Percentiles rank a stretch among this genome's conserved stretches.
Conservation (phyloP, 257 asterid species). For the Orobanche coerulescens region DNA sequence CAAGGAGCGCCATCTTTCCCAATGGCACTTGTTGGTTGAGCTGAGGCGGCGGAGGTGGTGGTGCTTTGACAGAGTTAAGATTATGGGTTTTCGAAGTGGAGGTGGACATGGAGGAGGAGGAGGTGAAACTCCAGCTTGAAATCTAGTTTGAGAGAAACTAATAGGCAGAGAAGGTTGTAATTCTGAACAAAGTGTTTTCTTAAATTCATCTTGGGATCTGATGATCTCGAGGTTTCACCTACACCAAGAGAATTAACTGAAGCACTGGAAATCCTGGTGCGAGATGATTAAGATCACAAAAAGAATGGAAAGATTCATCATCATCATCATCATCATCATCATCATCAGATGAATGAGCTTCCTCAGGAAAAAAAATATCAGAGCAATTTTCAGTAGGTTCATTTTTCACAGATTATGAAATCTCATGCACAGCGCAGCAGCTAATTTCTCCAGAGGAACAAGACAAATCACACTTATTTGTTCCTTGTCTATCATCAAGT, state of each 20-base stretch:
- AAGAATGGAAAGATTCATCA: constrained; percentile 54
- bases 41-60: constrained; percentile 50
- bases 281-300: constrained; percentile 45
- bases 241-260: constrained; percentile 39
- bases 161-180: constrained; percentile 3
- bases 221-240: constrained; percentile 30
- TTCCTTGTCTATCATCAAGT: constrained; percentile 22
- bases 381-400: constrained; percentile 18
- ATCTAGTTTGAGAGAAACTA: constrained; percentile 12
- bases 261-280: constrained; percentile 38
- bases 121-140: constrained; percentile 25
- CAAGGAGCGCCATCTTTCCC: constrained; percentile 62
- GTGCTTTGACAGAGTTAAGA: constrained; percentile 23
- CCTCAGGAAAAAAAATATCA: no score
- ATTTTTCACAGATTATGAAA: constrained; percentile 19
- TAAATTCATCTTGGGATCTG: constrained; percentile 22
- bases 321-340: no score
- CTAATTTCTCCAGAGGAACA: constrained; percentile 32
- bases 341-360: no score
- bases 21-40: no score
- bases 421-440: constrained; percentile 32
- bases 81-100: constrained; percentile 26
- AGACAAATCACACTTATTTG: constrained; percentile 17
- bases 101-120: no score
- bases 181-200: not conserved